A percentile compares a stretch with the other conserved stretches of the same genome.
These are phyloP conservation scores for Castanea crenata DNA, from an alignment of 306 rosid genomes.

Conservation along the genomic window DNA sequence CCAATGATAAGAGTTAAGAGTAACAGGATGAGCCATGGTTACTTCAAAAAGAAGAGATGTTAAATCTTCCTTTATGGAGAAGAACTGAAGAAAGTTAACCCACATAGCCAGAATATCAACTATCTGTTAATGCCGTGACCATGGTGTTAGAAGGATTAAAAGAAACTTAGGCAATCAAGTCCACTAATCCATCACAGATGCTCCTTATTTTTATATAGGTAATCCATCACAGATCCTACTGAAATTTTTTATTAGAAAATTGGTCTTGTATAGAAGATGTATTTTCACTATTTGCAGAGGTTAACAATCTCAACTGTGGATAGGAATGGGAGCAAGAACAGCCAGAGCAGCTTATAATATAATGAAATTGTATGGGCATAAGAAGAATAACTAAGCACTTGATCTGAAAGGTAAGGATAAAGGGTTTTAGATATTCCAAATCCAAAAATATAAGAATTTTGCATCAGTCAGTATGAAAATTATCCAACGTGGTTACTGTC, in stretches of 20 bases:
- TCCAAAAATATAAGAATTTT: not conserved
- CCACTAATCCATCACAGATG: not conserved
- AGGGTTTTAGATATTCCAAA: not conserved
- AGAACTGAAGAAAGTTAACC: not conserved
- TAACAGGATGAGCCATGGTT: too few relatives aligned
- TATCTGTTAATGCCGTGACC: not conserved
- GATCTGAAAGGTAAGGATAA: not conserved
- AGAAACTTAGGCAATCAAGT: not conserved
- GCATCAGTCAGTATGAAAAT: not conserved
- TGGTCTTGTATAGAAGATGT: not conserved
- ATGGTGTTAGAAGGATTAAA: not conserved
- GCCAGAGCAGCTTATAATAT: not conserved
- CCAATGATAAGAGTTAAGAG: too few relatives aligned
- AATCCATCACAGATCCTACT: not conserved
- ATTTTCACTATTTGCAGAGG: not conserved
- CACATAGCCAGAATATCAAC: not conserved
- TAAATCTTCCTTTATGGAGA: not conserved
- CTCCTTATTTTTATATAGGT: too few relatives aligned
- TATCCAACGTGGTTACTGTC: not conserved
- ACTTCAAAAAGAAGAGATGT: not conserved
- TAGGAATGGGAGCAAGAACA: not conserved
- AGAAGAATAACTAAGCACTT: not conserved
- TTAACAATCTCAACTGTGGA: not conserved
- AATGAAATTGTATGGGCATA: not conserved
- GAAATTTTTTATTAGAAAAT: not conserved